phyloP scores from a whole-genome alignment of 108 stramenopile species.

The Nitzschia palea region DNA sequence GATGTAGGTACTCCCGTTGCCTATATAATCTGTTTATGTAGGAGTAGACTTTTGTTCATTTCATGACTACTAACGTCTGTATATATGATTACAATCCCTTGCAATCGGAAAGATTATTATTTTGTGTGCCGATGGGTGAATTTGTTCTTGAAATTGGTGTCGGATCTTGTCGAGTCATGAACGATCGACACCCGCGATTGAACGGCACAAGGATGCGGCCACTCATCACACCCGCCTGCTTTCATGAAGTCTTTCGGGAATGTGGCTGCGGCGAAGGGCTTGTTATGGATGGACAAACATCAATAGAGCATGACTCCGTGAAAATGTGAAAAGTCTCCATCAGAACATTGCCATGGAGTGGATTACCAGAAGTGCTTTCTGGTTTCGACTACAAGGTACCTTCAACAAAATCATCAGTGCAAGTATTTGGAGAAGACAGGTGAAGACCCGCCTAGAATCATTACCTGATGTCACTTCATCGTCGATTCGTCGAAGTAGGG shows the following conservation, averaged over 20 bases:
- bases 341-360: too few species aligned
- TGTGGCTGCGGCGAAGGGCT: neutral
- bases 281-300: conserved; percentile 56
- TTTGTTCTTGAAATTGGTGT: too few species aligned
- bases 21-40: too few species aligned
- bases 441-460: conserved; percentile 4
- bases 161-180: too few species aligned
- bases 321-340: neutral
- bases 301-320: conserved; percentile 17
- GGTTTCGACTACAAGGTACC: conserved; percentile 33
- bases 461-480: too few species aligned
- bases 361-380: too few species aligned
- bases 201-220: too few species aligned
- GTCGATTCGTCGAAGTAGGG: too few species aligned
- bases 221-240: neutral
- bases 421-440: neutral
- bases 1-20: too few species aligned
- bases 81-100: neutral
- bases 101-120: neutral
- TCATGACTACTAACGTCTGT: too few species aligned
- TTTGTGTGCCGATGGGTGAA: conserved; percentile 12
- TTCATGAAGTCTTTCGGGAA: too few species aligned
- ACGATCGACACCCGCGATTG: too few species aligned
- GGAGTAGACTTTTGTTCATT: neutral
- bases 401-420: conserved; percentile 63